These are phyloP conservation scores for Kregervanrija fluxuum DNA, from an alignment of 805 yeast genomes.

Conservation along the genomic window DNA sequence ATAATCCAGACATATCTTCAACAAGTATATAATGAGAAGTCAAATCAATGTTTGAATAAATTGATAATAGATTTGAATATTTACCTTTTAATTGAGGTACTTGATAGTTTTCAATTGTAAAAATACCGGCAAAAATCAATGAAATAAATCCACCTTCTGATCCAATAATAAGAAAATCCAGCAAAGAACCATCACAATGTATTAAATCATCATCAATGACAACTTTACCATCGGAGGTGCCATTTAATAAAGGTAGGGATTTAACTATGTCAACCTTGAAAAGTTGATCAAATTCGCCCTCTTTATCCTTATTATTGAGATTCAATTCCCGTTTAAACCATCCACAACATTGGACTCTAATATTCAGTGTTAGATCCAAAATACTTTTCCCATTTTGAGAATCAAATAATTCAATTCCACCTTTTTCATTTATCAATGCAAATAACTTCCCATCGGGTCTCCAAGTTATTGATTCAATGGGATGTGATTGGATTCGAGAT, in stretches of 20 bases:
- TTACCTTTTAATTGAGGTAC: constrained; percentile 8
- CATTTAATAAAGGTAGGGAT: constrained; percentile 20
- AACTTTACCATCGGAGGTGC: constrained; percentile 10
- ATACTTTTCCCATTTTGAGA: constrained; percentile 23
- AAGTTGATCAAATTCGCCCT: constrained; percentile 6
- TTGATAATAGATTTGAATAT: constrained; percentile 12
- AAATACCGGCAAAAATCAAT: constrained; percentile 28
- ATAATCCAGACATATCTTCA: constrained; percentile 3
- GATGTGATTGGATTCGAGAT: background rate
- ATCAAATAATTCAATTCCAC: constrained; percentile 21
- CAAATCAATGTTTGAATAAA: constrained; percentile 16
- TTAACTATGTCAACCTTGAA: constrained; percentile 18
- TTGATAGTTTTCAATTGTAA: constrained; percentile 22
- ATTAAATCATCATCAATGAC: constrained; percentile 18
- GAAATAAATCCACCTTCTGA: constrained; percentile 18
- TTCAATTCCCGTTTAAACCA: constrained; percentile 15
- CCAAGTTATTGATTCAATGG: constrained; percentile 15
- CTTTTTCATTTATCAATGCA: constrained; percentile 19
- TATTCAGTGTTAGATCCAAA: constrained; percentile 12
- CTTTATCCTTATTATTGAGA: too few relatives aligned
- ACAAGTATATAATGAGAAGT: constrained; percentile 21
- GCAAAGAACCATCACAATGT: constrained; percentile 16
- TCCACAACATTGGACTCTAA: constrained; percentile 11
- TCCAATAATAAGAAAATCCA: constrained; percentile 25
- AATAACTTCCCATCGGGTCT: constrained; percentile 28